Evolutionary conservation across 495 filamentous ascomycete species (phyloP).

Genomic region (Aspergillus asperescens): DNA sequence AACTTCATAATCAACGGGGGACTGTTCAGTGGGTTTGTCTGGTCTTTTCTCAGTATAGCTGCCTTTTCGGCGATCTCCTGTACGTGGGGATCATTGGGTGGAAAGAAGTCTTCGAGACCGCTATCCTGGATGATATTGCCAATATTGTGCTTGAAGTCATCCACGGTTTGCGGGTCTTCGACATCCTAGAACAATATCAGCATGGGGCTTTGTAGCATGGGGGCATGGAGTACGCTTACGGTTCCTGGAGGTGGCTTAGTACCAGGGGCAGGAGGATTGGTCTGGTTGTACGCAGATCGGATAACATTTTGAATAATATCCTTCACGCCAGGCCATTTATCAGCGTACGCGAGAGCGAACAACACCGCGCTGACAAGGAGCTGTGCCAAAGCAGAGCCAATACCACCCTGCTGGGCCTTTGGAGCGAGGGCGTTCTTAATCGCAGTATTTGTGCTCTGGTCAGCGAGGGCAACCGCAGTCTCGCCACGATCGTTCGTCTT

Average conservation of each 20-base stretch:
- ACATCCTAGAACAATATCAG: not conserved
- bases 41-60: not conserved
- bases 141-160: slow-evolving; percentile 3
- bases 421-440: not conserved
- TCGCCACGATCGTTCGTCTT: not conserved
- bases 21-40: not conserved
- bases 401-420: not conserved
- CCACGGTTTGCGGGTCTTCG: not conserved
- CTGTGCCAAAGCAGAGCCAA: not conserved
- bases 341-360: not conserved
- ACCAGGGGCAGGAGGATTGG: not conserved
- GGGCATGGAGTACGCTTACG: not conserved
- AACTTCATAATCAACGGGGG: not conserved
- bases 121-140: not conserved
- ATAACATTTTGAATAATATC: not conserved
- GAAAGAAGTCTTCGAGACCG: slow-evolving; percentile 8
- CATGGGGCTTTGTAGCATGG: not conserved
- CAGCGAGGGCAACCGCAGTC: not conserved
- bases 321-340: not conserved
- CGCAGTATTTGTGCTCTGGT: not conserved
- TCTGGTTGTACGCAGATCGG: not conserved
- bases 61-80: not conserved
- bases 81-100: not conserved
- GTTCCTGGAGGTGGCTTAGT: not conserved
- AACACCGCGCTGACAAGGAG: slow-evolving; percentile 1